phyloP scores from a whole-genome alignment of 352 stramenopile species.

The Pythium dissimile region DNA sequence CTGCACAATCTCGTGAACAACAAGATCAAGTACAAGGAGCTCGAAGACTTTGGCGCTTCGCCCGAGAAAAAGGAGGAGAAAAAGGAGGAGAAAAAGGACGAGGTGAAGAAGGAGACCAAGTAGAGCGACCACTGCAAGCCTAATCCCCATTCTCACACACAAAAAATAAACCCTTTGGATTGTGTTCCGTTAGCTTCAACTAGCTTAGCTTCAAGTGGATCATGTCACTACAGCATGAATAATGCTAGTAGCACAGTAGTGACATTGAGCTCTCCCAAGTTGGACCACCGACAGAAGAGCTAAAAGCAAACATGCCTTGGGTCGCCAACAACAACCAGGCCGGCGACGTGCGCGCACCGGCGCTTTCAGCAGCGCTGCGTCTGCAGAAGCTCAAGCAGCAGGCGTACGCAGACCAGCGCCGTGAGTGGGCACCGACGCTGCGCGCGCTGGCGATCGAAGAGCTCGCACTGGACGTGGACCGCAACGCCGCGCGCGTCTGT shows the following conservation, averaged over 20 bases:
- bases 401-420: slow-evolving; percentile 4
- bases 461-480: slow-evolving; percentile 15
- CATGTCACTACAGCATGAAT: background rate
- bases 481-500: slow-evolving; percentile 36
- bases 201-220: no score
- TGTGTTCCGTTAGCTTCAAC: background rate
- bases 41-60: slow-evolving; percentile 65
- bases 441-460: slow-evolving; percentile 43
- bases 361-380: slow-evolving; percentile 51
- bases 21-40: slow-evolving; percentile 97
- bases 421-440: slow-evolving; percentile 35
- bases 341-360: slow-evolving; percentile 71
- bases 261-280: slow-evolving; percentile 5
- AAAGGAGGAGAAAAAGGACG: slow-evolving; percentile 35
- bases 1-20: slow-evolving; percentile 99
- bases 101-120: slow-evolving; percentile 24
- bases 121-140: no score
- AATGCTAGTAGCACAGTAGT: no score
- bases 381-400: slow-evolving; percentile 46
- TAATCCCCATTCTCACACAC: background rate
- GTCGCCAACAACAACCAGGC: slow-evolving; percentile 85
- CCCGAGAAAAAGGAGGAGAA: slow-evolving; percentile 70
- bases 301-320: slow-evolving; percentile 57
- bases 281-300: slow-evolving; percentile 9
- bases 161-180: background rate